Base-by-base conservation (phyloP, 257 asterid genomes). In the Penstemon newberryi region DNA sequence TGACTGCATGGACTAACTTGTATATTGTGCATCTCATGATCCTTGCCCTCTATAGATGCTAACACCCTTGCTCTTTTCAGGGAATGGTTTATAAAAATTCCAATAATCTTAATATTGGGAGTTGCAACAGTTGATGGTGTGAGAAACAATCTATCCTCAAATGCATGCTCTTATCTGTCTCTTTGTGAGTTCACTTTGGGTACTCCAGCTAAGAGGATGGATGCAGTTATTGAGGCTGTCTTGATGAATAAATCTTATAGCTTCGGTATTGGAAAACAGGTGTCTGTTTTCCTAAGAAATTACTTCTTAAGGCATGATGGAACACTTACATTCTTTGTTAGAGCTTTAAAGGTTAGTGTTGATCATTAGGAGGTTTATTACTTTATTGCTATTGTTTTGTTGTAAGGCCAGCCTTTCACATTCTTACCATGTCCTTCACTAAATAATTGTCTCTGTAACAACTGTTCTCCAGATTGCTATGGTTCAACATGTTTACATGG, bases 241-340 rank as follows among this genome's bases (percentile, higher is more conserved):
- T 84, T 94, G 66, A 78, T 93, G 41, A 85, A 81, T 78, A 70
- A 66, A 58, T 84, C 78, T 75, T 75, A 76, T 73, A 77, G 85
- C 80, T 82, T 94, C 74, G 82, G 82, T 56, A 60, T 94, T 68
- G 96, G 96, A 68, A 86, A 87, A 76, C 79, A 79, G 38, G 93
- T 86, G 73, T 85, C 87, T 44, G 59, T 70, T 60, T 89, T 87
- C 80, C 76, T 94, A 83, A 86, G 90, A 81, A 87, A 80, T 78
- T 78, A 86, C 89, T 94, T 94, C 80, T 49, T 84, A 73, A 83
- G 85, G 73, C 96, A 91, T 73, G 99, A 91, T 79, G 99, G 99
- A 54, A 94, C 99, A 42, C 80, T 91, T 57, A 83, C 91, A 61
- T 86, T 91, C 60, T 91, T 94, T 67, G 66, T 87, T 73, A 89